Evolutionary conservation across 1,284 basidiomycete genomes (phyloP), one percentile per base, ranked within the genome.

Genomic region (Cutaneotrichosporon dermatis): DNA sequence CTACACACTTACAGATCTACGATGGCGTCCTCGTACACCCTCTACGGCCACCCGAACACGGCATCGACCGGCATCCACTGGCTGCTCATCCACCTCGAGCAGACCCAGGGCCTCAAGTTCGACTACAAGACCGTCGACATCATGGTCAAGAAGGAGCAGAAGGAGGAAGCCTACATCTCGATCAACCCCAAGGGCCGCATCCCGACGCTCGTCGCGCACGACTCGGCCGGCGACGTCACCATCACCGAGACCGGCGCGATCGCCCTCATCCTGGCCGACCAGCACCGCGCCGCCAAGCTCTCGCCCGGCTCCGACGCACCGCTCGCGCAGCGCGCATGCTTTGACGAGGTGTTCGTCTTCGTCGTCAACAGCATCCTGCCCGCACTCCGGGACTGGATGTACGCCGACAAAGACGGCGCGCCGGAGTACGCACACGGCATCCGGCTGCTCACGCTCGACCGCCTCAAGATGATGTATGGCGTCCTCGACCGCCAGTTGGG

Each of bases 311-410:
- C 45, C 9, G 57, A 41, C n/a, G 44, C 53, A 4, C 46, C 60
- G 5, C 44, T 49, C 4, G 41, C 45, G 15, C 53, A 44, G 37
- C 60, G 56, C 7, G 57, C 61, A 0, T 42, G 53, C 10, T 67
- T 59, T 46, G 45, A 67, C 50, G 66, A 67, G 54, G 63, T 59
- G 13, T 60, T 64, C 51, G 25, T 60, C 10, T 66, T 50, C 46
- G 55, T 69, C 46, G 60, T 63, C 56, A 67, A 67, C 57, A 39
- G 54, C 36, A 54, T 67, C 33, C 59, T 64, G 10, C 68, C 68
- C 2, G 57, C 64, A 5, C 58, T 69, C 42, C 58, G 68, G 25
- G 68, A 69, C 57, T 66, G 63, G 64, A 57, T 69, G 49, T 69
- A 69, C 57, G 68, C 68, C 8, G 58, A 55, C 34, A 63, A 55